phyloP scores from a whole-genome alignment of 2,329 filamentous ascomycete genomes.

The Paraphaeosphaeria sporulosa region DNA sequence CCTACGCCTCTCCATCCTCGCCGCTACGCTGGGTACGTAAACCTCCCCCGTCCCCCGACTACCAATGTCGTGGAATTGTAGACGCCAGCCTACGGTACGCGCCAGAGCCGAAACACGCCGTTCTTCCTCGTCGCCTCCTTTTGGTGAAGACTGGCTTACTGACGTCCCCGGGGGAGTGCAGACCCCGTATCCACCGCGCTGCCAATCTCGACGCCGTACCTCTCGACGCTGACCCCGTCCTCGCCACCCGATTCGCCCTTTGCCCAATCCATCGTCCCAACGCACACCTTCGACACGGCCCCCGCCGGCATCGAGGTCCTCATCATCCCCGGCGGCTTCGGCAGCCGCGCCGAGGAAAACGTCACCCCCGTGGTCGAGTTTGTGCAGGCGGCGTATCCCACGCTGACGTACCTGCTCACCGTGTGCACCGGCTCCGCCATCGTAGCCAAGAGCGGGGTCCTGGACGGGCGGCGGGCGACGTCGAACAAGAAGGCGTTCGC shows the following conservation, averaged over 20 bases:
- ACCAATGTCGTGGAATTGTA: too few species aligned
- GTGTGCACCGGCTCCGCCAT: constrained; percentile 72
- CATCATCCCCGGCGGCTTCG: constrained; percentile 70
- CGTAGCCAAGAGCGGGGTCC: constrained; percentile 64
- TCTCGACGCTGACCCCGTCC: constrained; percentile 27
- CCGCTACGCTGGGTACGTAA: constrained; percentile 30
- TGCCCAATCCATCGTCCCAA: constrained; percentile 54
- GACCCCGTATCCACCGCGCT: constrained; percentile 44
- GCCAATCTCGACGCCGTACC: too few species aligned
- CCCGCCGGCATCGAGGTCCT: constrained; percentile 65
- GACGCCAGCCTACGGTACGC: too few species aligned
- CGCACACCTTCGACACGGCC: constrained; percentile 63
- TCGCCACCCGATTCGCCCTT: constrained; percentile 39
- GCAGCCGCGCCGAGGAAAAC: constrained; percentile 47
- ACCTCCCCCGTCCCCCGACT: too few species aligned
- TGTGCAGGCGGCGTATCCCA: too few species aligned
- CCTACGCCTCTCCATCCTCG: constrained; percentile 45
- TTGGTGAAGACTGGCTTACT: too few species aligned
- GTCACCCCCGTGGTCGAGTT: constrained; percentile 48
- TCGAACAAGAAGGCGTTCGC: constrained; percentile 70
- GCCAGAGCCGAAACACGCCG: too few species aligned
- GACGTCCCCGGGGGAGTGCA: too few species aligned
- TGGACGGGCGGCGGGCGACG: constrained; percentile 69
- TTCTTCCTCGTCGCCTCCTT: too few species aligned
- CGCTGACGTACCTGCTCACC: constrained; percentile 65